Evolutionary conservation across 306 rosid species (phyloP).

Genomic region (Cercis canadensis): DNA sequence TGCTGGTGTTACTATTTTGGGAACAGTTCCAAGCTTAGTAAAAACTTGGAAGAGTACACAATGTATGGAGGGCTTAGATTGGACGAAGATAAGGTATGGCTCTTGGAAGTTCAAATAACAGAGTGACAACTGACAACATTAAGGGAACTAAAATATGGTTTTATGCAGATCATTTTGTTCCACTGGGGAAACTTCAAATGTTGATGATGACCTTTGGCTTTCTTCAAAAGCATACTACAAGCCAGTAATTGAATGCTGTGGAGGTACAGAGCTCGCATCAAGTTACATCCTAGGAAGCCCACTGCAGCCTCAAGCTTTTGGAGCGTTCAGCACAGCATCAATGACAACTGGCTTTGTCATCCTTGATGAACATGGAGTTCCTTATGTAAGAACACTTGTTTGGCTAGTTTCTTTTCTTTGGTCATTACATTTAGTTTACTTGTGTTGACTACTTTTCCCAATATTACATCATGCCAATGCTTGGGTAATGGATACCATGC

Average conservation of each 20-base stretch:
- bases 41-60: constrained; percentile 82
- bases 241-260: constrained; percentile 72
- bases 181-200: constrained; percentile 77
- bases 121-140: constrained; percentile 7
- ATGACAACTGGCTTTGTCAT: constrained; percentile 75
- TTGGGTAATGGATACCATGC: too few species aligned
- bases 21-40: constrained; percentile 94
- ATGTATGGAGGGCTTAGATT: constrained; percentile 85
- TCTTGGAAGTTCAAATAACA: constrained; percentile 12
- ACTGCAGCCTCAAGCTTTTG: constrained; percentile 88
- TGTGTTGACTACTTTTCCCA: not conserved
- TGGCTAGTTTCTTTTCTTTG: constrained; percentile 1
- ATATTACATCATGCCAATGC: constrained; percentile 20
- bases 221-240: constrained; percentile 76
- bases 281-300: constrained; percentile 63
- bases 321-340: constrained; percentile 74
- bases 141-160: constrained; percentile 36
- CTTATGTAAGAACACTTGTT: constrained; percentile 53
- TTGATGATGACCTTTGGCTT: constrained; percentile 92
- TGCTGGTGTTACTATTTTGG: constrained; percentile 84
- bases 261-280: constrained; percentile 89
- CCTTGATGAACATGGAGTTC: constrained; percentile 73
- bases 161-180: constrained; percentile 67
- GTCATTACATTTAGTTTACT: constrained; percentile 18
- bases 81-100: constrained; percentile 84